Evolutionary conservation across 2,329 filamentous ascomycete species (phyloP).

Genomic region (Sarocladium brachiariae): DNA sequence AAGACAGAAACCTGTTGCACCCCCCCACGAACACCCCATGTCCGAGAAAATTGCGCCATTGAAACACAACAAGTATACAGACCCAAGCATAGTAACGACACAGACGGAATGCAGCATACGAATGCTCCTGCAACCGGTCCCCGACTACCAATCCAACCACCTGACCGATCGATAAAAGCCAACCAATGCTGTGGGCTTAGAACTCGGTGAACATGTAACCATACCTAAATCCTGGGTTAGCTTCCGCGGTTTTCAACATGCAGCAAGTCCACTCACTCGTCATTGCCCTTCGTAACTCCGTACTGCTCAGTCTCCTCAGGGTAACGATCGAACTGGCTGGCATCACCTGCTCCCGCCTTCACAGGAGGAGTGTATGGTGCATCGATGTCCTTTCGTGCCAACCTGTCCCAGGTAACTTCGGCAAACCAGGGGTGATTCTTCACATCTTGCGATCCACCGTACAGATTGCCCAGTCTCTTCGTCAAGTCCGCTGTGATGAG

Average conservation of each 20-base stretch:
- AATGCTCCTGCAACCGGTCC: not conserved
- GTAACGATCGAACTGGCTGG: constrained; percentile 96
- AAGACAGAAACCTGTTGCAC: not conserved
- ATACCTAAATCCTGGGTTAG: constrained; percentile 53
- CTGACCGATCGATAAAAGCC: not conserved
- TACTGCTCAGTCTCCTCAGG: constrained; percentile 95
- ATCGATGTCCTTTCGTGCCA: constrained; percentile 94
- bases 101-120: not conserved
- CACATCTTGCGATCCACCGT: constrained; percentile 83
- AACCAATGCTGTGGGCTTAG: not conserved
- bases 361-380: constrained; percentile 96
- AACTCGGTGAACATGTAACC: constrained; percentile 65
- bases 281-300: constrained; percentile 61
- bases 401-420: constrained; percentile 94
- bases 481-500: constrained; percentile 93
- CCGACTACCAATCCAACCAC: not conserved
- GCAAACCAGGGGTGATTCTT: constrained; percentile 96
- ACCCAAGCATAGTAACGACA: not conserved
- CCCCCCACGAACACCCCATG: not conserved
- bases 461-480: constrained; percentile 89
- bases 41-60: not conserved
- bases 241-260: not conserved
- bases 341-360: constrained; percentile 86
- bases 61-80: not conserved
- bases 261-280: constrained; percentile 63